Percentiles rank a stretch among this genome's conserved stretches.
Conservation (phyloP, 108 stramenopile species). For the Cafeteria roenbergensis region DNA sequence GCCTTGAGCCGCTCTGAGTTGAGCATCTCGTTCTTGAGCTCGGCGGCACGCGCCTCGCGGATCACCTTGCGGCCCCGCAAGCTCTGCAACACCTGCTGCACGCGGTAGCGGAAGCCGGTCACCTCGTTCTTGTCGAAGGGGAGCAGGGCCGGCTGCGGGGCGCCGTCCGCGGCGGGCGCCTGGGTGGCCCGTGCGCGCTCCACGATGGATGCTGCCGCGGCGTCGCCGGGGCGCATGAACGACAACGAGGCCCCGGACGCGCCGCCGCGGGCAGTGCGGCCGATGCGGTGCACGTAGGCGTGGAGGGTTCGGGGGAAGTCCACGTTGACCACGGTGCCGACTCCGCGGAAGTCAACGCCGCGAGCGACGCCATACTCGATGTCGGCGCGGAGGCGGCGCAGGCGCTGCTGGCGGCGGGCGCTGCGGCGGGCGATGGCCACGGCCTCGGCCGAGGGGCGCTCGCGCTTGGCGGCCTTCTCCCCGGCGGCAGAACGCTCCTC, state of each 20-base stretch:
- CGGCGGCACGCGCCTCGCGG: slow-evolving; percentile 73
- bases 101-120: slow-evolving; percentile 88
- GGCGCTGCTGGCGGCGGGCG: no score
- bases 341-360: slow-evolving; percentile 84
- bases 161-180: slow-evolving; percentile 21
- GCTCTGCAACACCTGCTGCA: slow-evolving; percentile 74
- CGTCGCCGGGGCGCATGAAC: slow-evolving; percentile 42
- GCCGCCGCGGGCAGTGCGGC: slow-evolving; percentile 87
- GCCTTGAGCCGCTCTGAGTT: slow-evolving; percentile 73
- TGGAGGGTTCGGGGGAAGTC: slow-evolving; percentile 71
- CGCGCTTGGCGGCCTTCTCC: background rate
- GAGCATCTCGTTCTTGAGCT: slow-evolving; percentile 77
- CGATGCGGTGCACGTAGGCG: slow-evolving; percentile 92
- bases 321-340: slow-evolving; percentile 87
- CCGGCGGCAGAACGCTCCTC: background rate
- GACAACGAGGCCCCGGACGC: slow-evolving; percentile 80
- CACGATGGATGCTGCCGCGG: no score
- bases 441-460: slow-evolving; percentile 1
- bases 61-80: slow-evolving; percentile 72
- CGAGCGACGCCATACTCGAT: slow-evolving; percentile 75
- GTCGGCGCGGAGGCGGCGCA: slow-evolving; percentile 20
- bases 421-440: no score
- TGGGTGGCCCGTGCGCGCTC: slow-evolving; percentile 2
- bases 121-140: slow-evolving; percentile 83
- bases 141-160: slow-evolving; percentile 70